A percentile compares a stretch with the other conserved stretches of the same genome.
Conservation (phyloP, 2,329 filamentous ascomycete genomes). For the Dactylellina haptotyla region DNA sequence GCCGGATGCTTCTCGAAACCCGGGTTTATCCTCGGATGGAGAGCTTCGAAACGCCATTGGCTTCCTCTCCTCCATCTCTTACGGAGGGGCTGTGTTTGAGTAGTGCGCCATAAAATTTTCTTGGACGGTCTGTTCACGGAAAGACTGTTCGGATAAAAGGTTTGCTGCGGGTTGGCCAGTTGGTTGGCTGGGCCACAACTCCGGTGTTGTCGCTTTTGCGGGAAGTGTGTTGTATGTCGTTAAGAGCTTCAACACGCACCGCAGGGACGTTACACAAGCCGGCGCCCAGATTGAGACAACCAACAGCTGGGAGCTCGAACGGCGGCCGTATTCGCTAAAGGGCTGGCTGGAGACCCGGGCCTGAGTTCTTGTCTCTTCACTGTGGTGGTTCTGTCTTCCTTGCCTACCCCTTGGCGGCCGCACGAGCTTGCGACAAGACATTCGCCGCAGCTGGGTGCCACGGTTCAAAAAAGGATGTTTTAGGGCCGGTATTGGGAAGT, state of each 20-base stretch:
- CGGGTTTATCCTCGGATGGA: slow-evolving; percentile 20
- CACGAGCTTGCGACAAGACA: slow-evolving; percentile 1
- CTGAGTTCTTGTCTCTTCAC: background rate
- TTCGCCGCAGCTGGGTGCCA: background rate
- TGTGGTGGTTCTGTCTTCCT: background rate
- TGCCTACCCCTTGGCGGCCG: background rate
- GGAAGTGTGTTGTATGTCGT: slow-evolving; percentile 35
- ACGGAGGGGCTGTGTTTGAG: slow-evolving; percentile 33
- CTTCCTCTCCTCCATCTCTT: background rate
- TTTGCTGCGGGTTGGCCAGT: background rate
- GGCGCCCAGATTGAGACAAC: background rate
- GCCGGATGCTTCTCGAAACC: slow-evolving; percentile 21
- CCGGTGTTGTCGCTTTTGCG: too few relatives aligned
- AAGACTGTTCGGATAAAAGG: slow-evolving; percentile 10
- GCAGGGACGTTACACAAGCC: slow-evolving; percentile 27
- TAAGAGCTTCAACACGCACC: slow-evolving; percentile 28
- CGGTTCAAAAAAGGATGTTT: background rate
- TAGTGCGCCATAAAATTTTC: slow-evolving; percentile 18
- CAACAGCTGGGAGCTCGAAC: background rate
- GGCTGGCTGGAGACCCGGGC: background rate
- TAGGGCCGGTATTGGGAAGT: background rate
- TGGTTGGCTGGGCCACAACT: too few relatives aligned
- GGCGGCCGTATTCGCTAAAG: background rate
- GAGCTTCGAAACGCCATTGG: slow-evolving; percentile 28
- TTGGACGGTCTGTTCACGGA: background rate